Conservation (phyloP, 176 grass and related monocot species). For the Musa acuminata region DNA sequence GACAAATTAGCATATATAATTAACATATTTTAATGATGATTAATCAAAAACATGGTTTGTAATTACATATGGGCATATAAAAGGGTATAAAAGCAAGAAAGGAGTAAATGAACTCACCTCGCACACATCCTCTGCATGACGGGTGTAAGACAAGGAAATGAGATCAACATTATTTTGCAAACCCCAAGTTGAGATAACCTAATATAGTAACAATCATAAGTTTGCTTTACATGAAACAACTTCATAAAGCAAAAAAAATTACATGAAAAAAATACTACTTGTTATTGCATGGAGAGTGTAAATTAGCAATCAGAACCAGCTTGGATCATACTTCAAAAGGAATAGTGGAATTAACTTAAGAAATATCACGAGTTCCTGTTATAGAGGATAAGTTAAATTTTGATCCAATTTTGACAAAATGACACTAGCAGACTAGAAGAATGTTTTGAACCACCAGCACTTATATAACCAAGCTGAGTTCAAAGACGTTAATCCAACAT, state of each 20-base stretch:
- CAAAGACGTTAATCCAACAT: too few relatives aligned
- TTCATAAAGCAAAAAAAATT: neutral
- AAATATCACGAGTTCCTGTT: neutral
- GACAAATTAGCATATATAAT: neutral
- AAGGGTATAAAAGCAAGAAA: neutral
- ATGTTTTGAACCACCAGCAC: neutral
- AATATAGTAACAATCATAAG: conserved; percentile 9
- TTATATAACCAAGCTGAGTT: neutral
- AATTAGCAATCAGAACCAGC: neutral
- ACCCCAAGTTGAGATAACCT: conserved; percentile 97
- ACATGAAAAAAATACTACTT: neutral
- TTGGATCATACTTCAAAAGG: neutral
- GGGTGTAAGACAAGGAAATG: conserved; percentile 93
- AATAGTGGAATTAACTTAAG: neutral
- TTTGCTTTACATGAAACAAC: neutral
- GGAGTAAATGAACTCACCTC: conserved; percentile 52
- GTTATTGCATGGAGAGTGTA: neutral
- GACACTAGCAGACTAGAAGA: neutral
- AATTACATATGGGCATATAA: too few relatives aligned
- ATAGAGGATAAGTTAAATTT: neutral
- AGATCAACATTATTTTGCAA: conserved; percentile 70
- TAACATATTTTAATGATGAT: neutral
- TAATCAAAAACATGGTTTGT: too few relatives aligned
- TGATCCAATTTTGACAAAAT: neutral
- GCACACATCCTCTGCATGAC: conserved; percentile 65